These are phyloP conservation scores for Kregervanrija fluxuum DNA, from an alignment of 805 yeast genomes.

Conservation along the genomic window DNA sequence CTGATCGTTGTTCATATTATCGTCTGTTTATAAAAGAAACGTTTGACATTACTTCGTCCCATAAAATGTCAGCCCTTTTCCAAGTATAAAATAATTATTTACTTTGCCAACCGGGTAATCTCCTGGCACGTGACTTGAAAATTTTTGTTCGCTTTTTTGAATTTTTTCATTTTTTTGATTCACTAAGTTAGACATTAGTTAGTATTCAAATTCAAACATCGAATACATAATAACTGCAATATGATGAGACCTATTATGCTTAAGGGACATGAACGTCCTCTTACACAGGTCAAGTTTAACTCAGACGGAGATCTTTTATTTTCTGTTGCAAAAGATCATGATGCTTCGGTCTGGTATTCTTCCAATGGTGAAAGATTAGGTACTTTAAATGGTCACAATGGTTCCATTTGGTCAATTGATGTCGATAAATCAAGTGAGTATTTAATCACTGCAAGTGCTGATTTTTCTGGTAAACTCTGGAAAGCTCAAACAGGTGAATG, in stretches of 20 bases:
- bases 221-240: constrained; percentile 5
- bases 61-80: no score
- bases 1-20: no score
- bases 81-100: no score
- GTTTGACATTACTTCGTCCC: no score
- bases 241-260: constrained; percentile 62
- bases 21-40: no score
- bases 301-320: constrained; percentile 90
- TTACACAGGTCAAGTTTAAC: constrained; percentile 94
- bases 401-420: constrained; percentile 94
- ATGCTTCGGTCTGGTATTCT: constrained; percentile 89
- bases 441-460: constrained; percentile 88
- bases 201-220: no score
- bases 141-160: no score
- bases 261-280: constrained; percentile 96
- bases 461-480: constrained; percentile 82
- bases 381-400: constrained; percentile 80
- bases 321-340: constrained; percentile 86
- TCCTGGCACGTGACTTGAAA: no score
- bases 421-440: constrained; percentile 62
- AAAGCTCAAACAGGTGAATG: constrained; percentile 69
- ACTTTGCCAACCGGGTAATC: no score
- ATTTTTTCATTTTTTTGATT: no score
- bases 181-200: no score
- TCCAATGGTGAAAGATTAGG: constrained; percentile 96